Evolutionary conservation across 371 early-diverging fungal genomes (phyloP).

Genomic region (Mortierella sp.): DNA sequence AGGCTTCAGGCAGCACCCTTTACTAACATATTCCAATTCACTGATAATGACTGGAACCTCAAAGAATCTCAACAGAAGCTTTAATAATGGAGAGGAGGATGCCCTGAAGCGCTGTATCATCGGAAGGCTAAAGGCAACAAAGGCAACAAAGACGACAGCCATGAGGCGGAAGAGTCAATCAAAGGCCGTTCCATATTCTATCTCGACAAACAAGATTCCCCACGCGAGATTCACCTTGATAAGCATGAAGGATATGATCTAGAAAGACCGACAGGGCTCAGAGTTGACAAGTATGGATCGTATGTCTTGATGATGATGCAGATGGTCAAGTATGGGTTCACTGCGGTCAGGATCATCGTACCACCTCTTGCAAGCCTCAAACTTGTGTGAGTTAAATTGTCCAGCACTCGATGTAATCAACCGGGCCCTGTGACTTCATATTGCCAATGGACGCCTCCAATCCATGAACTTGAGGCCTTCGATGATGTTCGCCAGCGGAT

Average conservation of each 20-base stretch:
- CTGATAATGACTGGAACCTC: no score
- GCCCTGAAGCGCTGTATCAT: no score
- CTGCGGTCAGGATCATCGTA: constrained; percentile 22
- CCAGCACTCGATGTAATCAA: constrained; percentile 1
- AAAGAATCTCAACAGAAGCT: constrained; percentile 1
- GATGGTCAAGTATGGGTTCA: constrained; percentile 24
- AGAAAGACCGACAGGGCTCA: constrained; percentile 29
- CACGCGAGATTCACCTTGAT: constrained; percentile 35
- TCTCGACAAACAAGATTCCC: neutral
- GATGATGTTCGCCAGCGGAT: constrained; percentile 9
- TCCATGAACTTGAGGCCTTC: neutral
- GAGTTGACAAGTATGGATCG: constrained; percentile 26
- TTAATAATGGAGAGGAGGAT: no score
- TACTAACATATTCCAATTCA: no score
- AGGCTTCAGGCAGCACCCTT: no score
- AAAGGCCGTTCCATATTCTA: constrained; percentile 25
- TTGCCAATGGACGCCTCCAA: constrained; percentile 1
- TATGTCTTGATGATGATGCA: constrained; percentile 25
- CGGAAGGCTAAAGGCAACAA: no score
- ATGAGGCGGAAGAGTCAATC: no score
- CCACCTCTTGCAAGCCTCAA: constrained; percentile 14
- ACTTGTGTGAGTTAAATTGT: constrained; percentile 1
- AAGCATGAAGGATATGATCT: constrained; percentile 40
- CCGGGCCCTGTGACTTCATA: constrained; percentile 2
- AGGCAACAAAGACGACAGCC: no score